Base-by-base conservation (phyloP, 139 green algal genomes). In the Prasinococcaceae sp. region DNA sequence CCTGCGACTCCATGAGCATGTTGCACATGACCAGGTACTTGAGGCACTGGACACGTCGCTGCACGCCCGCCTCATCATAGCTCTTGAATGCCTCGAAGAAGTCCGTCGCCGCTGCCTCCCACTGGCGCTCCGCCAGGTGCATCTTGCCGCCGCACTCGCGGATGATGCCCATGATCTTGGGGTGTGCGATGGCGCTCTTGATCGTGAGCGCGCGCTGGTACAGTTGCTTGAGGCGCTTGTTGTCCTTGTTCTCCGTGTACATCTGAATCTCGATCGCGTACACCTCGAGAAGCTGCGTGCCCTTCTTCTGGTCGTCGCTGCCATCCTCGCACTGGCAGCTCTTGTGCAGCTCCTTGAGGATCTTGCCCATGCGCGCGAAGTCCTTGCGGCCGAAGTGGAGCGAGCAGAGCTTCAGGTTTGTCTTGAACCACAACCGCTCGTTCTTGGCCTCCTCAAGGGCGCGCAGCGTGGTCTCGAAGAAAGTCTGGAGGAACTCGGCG, bases 61-160 rank as follows among this genome's bases (percentile, higher is more conserved):
- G 33, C 6, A 62, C 75, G 41, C 85, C 82, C 0, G 86, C 90
- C 69, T 98, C 90, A 49, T 98, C 90, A 56, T 95, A 98, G 24
- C 61, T 82, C 75, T 96, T 96, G 79, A 98, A 98, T 1, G 90
- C 90, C 77, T 98, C 90, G 62, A 98, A 98, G 62, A 97, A 97
- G 68, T 94, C 90, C 2, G 90, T 97, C 35, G 80, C 77, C 2
- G 90, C 90, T 2, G 92, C 71, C 17, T 57, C 61, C 85, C 86
- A 98, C 25, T 67, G 27, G 37, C 86, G 71, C 67, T 95, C 84
- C 9, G 78, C 68, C 83, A 94, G 94, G 73, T 96, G 79, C 89
- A 97, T 97, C 75, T 97, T 97, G 39, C 89, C 90, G 30, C 88
- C 88, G 64, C 85, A 96, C 74, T 98, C 90, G 16, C 82, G 73